Conservation (phyloP, 2,329 filamentous ascomycete genomes). For the Colletotrichum incanum region DNA sequence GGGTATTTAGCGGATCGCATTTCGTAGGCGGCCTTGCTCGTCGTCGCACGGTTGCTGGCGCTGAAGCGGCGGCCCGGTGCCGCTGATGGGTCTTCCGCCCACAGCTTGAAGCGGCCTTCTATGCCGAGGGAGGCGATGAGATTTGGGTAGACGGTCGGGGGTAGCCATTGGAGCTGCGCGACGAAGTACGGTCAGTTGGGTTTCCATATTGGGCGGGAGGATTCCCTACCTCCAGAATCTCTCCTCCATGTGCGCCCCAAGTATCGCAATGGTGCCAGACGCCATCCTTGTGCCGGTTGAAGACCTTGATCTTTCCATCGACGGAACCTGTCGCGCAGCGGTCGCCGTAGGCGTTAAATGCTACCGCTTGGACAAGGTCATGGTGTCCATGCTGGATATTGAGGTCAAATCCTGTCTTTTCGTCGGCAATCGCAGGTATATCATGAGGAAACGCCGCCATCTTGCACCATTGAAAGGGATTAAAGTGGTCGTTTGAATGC, state of each 20-base stretch:
- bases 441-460: slow-evolving; percentile 42
- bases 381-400: slow-evolving; percentile 82
- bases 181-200: slow-evolving; percentile 29
- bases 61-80: slow-evolving; percentile 87
- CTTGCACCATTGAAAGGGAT: slow-evolving; percentile 60
- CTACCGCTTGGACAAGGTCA: slow-evolving; percentile 86
- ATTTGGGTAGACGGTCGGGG: slow-evolving; percentile 88
- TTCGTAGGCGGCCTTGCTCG: slow-evolving; percentile 68
- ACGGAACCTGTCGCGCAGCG: slow-evolving; percentile 92
- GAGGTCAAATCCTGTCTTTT: slow-evolving; percentile 67
- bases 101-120: slow-evolving; percentile 91
- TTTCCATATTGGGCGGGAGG: slow-evolving; percentile 13
- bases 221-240: slow-evolving; percentile 84
- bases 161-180: slow-evolving; percentile 89
- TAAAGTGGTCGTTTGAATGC: slow-evolving; percentile 53
- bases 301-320: slow-evolving; percentile 93
- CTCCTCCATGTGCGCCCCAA: slow-evolving; percentile 91
- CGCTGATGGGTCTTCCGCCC: slow-evolving; percentile 91
- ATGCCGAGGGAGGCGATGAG: slow-evolving; percentile 90
- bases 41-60: slow-evolving; percentile 63
- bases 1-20: slow-evolving; percentile 73
- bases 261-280: slow-evolving; percentile 87
- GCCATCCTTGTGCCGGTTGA: slow-evolving; percentile 85
- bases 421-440: slow-evolving; percentile 58
- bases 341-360: slow-evolving; percentile 94